Percentiles rank a stretch among this genome's conserved stretches.
Conservation (phyloP, 306 rosid species). For the Carpinus fangiana region DNA sequence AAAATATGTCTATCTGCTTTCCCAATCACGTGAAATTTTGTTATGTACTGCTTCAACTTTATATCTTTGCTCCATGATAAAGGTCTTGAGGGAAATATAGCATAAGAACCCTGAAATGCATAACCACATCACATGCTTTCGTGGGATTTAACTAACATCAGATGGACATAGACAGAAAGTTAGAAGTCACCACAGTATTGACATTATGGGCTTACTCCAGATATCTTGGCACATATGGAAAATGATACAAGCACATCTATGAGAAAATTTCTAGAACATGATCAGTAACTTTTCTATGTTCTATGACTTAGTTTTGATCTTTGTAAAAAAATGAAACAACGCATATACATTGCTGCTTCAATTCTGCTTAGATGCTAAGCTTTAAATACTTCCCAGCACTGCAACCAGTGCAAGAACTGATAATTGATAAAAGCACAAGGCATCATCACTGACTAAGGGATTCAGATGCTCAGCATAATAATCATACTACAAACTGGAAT, state of each 20-base stretch:
- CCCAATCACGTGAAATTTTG: conserved; percentile 47
- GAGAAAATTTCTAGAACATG: background rate
- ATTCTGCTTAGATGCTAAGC: background rate
- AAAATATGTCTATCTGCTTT: conserved; percentile 46
- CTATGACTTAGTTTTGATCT: background rate
- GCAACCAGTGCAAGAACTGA: background rate
- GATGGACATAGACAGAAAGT: background rate
- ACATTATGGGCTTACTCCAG: background rate
- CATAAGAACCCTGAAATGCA: conserved; percentile 60
- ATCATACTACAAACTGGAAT: background rate
- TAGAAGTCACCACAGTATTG: background rate
- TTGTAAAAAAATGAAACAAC: background rate
- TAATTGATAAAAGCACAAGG: background rate
- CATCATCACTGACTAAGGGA: background rate
- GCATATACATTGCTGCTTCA: background rate
- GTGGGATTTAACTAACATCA: background rate
- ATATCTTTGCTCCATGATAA: conserved; percentile 52
- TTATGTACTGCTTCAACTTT: conserved; percentile 55
- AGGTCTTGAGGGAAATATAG: conserved; percentile 42
- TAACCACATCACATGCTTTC: background rate
- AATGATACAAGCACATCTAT: background rate
- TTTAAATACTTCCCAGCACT: background rate
- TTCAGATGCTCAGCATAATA: background rate
- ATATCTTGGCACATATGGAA: background rate
- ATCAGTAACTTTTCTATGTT: background rate